These are phyloP conservation scores for Postia placenta DNA, from an alignment of 768 basidiomycete genomes.

Conservation along the genomic window DNA sequence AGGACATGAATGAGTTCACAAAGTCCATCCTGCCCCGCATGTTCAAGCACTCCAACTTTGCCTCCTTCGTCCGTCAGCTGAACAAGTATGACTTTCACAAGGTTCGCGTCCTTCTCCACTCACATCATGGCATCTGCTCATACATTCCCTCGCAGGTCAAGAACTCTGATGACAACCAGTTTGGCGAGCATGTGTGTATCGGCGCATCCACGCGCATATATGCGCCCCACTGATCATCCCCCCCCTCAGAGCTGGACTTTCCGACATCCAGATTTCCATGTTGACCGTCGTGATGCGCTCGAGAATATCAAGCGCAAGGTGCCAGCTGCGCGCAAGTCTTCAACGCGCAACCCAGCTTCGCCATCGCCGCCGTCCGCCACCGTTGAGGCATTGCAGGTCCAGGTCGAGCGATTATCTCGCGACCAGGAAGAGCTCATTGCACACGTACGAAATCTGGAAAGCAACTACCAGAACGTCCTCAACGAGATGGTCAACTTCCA, in stretches of 20 bases:
- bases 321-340: constrained; percentile 32
- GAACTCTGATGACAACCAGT: constrained; percentile 77
- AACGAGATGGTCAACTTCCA: constrained; percentile 71
- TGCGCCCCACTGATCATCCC: constrained; percentile 7
- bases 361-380: constrained; percentile 19
- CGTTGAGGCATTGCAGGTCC: constrained; percentile 37
- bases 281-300: constrained; percentile 46
- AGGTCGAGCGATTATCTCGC: constrained; percentile 41
- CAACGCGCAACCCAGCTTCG: constrained; percentile 18
- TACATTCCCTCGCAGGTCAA: constrained; percentile 47
- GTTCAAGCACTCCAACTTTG: constrained; percentile 96
- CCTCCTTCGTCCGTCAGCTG: constrained; percentile 84
- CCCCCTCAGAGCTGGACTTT: constrained; percentile 40
- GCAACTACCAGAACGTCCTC: constrained; percentile 62
- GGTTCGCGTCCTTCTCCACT: constrained; percentile 26
- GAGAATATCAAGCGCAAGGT: constrained; percentile 65
- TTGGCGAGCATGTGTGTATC: constrained; percentile 46
- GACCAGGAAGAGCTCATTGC: constrained; percentile 45
- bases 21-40: constrained; percentile 83
- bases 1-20: constrained; percentile 97
- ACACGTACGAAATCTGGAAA: constrained; percentile 53
- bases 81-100: constrained; percentile 99
- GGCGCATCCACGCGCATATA: constrained; percentile 21
- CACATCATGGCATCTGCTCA: constrained; percentile 7
- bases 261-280: constrained; percentile 47